Evolutionary conservation across 345 rosid genomes (phyloP).

Genomic region (Ailanthus altissimus): DNA sequence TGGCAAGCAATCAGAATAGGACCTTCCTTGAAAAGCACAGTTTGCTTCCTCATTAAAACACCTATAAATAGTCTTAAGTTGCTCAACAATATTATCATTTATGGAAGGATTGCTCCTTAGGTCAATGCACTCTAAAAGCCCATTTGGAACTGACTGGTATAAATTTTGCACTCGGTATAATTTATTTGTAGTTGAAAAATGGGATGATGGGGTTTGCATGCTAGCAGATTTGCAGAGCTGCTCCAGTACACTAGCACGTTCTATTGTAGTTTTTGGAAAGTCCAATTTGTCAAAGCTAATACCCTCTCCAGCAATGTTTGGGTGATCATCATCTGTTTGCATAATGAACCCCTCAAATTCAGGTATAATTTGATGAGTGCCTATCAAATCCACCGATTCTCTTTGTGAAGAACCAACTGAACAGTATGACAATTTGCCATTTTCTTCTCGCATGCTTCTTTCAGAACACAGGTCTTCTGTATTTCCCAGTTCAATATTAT

Average conservation of each 20-base stretch:
- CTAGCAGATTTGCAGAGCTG: conserved; percentile 69
- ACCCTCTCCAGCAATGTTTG: conserved; percentile 31
- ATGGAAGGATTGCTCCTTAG: conserved; percentile 23
- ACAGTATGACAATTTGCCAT: conserved; percentile 25
- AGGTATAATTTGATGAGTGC: conserved; percentile 46
- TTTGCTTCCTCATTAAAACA: conserved; percentile 36
- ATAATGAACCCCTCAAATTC: conserved; percentile 64
- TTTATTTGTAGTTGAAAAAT: conserved; percentile 44
- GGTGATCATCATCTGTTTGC: conserved; percentile 44
- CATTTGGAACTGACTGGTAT: conserved; percentile 66
- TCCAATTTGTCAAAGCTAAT: conserved; percentile 47
- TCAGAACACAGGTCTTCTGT: conserved; percentile 34
- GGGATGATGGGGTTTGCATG: conserved; percentile 58
- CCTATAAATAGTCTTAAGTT: conserved; percentile 37
- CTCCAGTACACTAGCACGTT: conserved; percentile 58
- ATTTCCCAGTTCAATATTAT: conserved; percentile 26
- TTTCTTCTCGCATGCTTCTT: conserved; percentile 31
- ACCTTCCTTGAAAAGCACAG: conserved; percentile 37
- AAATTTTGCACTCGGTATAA: conserved; percentile 36
- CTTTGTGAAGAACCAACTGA: conserved; percentile 38
- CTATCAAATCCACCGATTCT: conserved; percentile 29
- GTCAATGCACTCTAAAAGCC: conserved; percentile 57
- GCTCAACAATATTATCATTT: conserved; percentile 25
- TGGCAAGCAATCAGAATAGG: conserved; percentile 49
- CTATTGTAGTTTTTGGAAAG: conserved; percentile 51